These are phyloP conservation scores for Zanthoxylum bungeanum DNA, from an alignment of 345 rosid species.

Conservation along the genomic window DNA sequence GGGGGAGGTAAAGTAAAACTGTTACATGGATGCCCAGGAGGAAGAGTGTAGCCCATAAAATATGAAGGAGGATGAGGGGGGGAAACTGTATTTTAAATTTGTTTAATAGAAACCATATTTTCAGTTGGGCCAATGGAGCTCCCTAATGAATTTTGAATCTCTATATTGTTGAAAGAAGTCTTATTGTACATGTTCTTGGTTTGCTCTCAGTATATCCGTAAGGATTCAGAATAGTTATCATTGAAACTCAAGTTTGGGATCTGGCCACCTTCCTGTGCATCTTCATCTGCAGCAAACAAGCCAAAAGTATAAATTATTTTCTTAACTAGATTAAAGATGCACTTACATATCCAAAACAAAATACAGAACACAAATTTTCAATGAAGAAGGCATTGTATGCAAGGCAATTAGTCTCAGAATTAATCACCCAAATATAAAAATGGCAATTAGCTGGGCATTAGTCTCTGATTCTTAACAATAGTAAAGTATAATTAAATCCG, in stretches of 20 bases:
- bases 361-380: background rate
- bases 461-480: background rate
- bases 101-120: conserved; percentile 2
- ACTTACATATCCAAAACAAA: background rate
- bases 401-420: background rate
- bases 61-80: conserved; percentile 67
- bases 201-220: conserved; percentile 23
- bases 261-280: conserved; percentile 43
- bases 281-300: conserved; percentile 64
- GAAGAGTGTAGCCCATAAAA: conserved; percentile 90
- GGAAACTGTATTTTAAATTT: conserved; percentile 3
- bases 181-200: conserved; percentile 6
- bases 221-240: conserved; percentile 29
- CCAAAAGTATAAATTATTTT: conserved; percentile 6
- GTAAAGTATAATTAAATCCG: background rate
- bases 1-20: conserved; percentile 93
- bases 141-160: conserved; percentile 19
- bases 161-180: background rate
- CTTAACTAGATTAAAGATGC: background rate
- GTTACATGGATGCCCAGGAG: conserved; percentile 92
- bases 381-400: background rate
- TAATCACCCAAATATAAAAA: background rate
- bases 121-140: conserved; percentile 5
- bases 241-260: conserved; percentile 43
- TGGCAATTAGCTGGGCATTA: background rate